Evolutionary conservation across 176 grass and related monocot species (phyloP).

Genomic region (Zea mays): DNA sequence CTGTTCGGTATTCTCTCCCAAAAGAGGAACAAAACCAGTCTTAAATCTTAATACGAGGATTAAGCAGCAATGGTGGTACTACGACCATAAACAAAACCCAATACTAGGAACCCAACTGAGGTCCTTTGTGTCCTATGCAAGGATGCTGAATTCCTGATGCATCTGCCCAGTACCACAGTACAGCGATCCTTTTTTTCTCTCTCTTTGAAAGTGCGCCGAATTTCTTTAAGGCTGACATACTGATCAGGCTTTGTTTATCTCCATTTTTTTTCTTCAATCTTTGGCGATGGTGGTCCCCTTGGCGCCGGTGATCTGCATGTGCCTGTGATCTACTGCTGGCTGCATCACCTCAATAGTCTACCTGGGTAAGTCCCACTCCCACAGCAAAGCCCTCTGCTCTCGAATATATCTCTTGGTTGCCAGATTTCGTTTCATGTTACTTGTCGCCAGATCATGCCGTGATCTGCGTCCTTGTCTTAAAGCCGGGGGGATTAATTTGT

Average conservation of each 20-base stretch:
- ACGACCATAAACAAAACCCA: too few relatives aligned
- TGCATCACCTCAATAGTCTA: slow-evolving; percentile 51
- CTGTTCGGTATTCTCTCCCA: too few relatives aligned
- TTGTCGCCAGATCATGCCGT: background rate
- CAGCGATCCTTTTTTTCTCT: background rate
- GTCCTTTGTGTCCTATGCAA: too few relatives aligned
- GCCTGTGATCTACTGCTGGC: slow-evolving; percentile 39
- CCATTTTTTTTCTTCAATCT: slow-evolving; percentile 19
- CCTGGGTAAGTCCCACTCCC: slow-evolving; percentile 47
- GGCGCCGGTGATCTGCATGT: slow-evolving; percentile 32
- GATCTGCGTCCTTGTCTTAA: slow-evolving; percentile 21
- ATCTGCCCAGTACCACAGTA: too few relatives aligned
- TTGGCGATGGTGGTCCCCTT: slow-evolving; percentile 35
- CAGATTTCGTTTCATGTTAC: too few relatives aligned
- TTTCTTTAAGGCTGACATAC: slow-evolving; percentile 63
- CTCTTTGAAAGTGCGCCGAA: slow-evolving; percentile 39
- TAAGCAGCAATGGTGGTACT: too few relatives aligned
- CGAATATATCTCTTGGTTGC: too few relatives aligned
- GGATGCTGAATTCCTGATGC: too few relatives aligned
- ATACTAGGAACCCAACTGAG: too few relatives aligned
- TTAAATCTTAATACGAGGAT: too few relatives aligned
- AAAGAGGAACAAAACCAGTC: too few relatives aligned
- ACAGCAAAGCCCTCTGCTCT: too few relatives aligned
- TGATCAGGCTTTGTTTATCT: slow-evolving; percentile 35
- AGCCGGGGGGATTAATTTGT: background rate